Evolutionary conservation across 1,284 basidiomycete genomes (phyloP).

Genomic region (Rhodotorula sp.): DNA sequence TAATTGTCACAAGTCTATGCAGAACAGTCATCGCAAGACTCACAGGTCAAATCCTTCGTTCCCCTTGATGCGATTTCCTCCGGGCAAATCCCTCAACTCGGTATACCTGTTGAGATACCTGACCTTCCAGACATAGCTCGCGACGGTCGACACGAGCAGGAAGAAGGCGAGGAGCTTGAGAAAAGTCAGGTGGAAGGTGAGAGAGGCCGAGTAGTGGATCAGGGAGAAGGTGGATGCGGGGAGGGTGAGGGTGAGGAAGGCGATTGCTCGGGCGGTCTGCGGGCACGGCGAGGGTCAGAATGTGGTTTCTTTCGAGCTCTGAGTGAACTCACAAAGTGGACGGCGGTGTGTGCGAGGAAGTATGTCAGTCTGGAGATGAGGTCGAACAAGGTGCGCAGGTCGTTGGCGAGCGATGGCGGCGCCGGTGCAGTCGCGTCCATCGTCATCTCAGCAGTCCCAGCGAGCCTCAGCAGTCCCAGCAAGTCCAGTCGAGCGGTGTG

Average conservation of each 20-base stretch:
- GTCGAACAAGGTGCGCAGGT: constrained; percentile 1
- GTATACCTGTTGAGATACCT: constrained; percentile 52
- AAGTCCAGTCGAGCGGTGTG: too few species aligned
- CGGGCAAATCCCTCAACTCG: constrained; percentile 77
- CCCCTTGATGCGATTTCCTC: constrained; percentile 28
- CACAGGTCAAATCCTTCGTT: constrained; percentile 21
- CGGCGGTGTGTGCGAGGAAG: background rate
- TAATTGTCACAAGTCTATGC: too few species aligned
- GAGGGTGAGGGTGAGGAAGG: constrained; percentile 15
- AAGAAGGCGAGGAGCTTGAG: constrained; percentile 30
- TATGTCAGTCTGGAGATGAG: background rate
- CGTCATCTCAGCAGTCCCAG: background rate
- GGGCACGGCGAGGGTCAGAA: background rate
- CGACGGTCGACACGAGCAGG: constrained; percentile 18
- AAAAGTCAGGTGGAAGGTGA: constrained; percentile 36
- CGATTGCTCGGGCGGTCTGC: constrained; percentile 1
- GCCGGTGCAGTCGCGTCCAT: background rate
- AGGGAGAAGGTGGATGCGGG: constrained; percentile 5
- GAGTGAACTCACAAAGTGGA: background rate
- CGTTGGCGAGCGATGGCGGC: constrained; percentile 2
- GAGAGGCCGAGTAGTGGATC: constrained; percentile 17
- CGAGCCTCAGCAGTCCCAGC: too few species aligned
- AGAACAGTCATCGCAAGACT: too few species aligned
- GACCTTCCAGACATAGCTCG: constrained; percentile 38
- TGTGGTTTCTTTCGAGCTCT: fast-evolving